Evolutionary conservation across 805 yeast species (phyloP).

Genomic region (Lachancea sp.): DNA sequence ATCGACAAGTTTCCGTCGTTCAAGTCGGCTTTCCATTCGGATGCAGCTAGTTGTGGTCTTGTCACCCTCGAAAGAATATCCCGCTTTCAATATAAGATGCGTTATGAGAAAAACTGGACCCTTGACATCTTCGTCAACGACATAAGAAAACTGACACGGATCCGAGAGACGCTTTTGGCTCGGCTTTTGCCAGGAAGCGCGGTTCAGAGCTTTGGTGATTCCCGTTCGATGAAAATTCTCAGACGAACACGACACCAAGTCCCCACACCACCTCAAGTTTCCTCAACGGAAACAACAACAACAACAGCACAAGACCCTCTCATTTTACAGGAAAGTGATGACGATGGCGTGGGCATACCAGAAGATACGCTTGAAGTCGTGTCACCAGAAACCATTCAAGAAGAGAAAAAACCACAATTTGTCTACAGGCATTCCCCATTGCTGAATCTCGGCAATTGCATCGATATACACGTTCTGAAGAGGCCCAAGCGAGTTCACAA

Average conservation of each 20-base stretch:
- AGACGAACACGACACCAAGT: conserved; percentile 4
- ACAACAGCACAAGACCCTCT: no score
- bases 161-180: conserved; percentile 21
- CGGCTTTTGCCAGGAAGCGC: conserved; percentile 7
- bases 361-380: background rate
- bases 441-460: conserved; percentile 22
- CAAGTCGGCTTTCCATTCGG: background rate
- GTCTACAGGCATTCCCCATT: conserved; percentile 19
- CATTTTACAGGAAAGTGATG: conserved; percentile 8
- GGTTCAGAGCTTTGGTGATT: conserved; percentile 1
- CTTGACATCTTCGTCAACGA: conserved; percentile 27
- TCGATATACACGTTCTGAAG: conserved; percentile 27
- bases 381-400: background rate
- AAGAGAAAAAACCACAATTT: conserved; percentile 23
- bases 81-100: conserved; percentile 23
- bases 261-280: background rate
- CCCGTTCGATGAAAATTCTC: conserved; percentile 5
- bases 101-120: conserved; percentile 27
- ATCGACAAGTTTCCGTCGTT: conserved; percentile 1
- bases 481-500: conserved; percentile 24
- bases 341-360: conserved; percentile 4
- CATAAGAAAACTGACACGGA: conserved; percentile 19
- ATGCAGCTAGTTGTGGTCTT: conserved; percentile 13
- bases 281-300: no score
- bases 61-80: conserved; percentile 22